Evolutionary conservation across 176 grass and related monocot species (phyloP).

Genomic region (Chloris gayana): DNA sequence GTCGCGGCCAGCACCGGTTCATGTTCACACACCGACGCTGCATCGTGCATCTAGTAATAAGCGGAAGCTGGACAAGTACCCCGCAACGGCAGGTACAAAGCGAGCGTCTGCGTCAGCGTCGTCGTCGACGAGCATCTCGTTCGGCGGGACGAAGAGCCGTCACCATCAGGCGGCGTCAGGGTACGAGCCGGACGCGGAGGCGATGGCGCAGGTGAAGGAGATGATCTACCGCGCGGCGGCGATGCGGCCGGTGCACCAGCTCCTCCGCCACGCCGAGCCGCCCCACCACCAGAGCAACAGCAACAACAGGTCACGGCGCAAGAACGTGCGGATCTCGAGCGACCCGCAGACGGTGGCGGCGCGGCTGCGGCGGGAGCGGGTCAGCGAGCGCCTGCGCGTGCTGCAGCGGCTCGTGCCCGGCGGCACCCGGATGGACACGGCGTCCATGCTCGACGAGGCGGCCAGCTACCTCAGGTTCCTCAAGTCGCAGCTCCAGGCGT

Average conservation of each 20-base stretch:
- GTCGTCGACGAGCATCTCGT: slow-evolving; percentile 33
- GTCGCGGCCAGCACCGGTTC: not conserved
- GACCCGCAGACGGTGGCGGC: slow-evolving; percentile 84
- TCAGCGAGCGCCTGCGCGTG: slow-evolving; percentile 65
- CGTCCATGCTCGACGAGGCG: slow-evolving; percentile 87
- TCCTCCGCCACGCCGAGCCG: slow-evolving; percentile 39
- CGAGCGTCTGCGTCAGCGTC: slow-evolving; percentile 8
- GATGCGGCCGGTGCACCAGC: slow-evolving; percentile 67
- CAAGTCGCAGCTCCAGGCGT: slow-evolving; percentile 69
- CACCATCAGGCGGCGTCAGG: too few relatives aligned
- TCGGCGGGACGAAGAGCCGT: slow-evolving; percentile 10
- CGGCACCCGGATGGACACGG: slow-evolving; percentile 82
- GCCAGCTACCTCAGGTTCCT: slow-evolving; percentile 89
- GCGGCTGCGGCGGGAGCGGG: slow-evolving; percentile 61
- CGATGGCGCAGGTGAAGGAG: slow-evolving; percentile 66
- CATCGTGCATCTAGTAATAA: too few relatives aligned
- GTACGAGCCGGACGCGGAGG: slow-evolving; percentile 35
- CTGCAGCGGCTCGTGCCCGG: slow-evolving; percentile 86
- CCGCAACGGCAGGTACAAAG: too few relatives aligned
- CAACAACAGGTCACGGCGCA: slow-evolving; percentile 44
- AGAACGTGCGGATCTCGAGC: slow-evolving; percentile 67
- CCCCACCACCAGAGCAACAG: slow-evolving; percentile 29
- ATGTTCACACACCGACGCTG: too few relatives aligned
- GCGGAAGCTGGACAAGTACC: slow-evolving; percentile 33
- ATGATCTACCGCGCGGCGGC: slow-evolving; percentile 81